phyloP scores from a whole-genome alignment of 2,329 filamentous ascomycete genomes.

The Aspergillus sp. region DNA sequence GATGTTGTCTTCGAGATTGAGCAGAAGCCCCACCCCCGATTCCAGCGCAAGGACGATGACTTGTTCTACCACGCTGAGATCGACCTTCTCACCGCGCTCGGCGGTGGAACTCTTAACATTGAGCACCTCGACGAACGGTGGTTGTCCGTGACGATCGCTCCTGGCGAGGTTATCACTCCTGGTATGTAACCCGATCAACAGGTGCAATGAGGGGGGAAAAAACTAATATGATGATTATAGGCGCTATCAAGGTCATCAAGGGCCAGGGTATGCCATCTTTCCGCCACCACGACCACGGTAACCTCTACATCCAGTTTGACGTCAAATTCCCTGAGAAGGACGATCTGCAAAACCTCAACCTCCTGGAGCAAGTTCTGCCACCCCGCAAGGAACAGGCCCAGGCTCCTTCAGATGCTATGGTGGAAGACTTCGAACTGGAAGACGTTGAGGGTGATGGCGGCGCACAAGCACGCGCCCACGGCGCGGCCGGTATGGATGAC shows the following conservation, averaged over 20 bases:
- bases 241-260: constrained; percentile 87
- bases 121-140: constrained; percentile 98
- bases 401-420: constrained; percentile 83
- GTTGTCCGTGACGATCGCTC: constrained; percentile 88
- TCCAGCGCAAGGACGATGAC: constrained; percentile 95
- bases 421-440: constrained; percentile 83
- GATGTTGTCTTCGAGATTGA: constrained; percentile 99
- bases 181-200: constrained; percentile 57
- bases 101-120: constrained; percentile 84
- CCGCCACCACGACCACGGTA: constrained; percentile 92
- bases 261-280: constrained; percentile 97
- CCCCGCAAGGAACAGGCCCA: constrained; percentile 62
- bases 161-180: constrained; percentile 91
- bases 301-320: constrained; percentile 95
- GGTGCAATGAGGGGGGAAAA: neutral
- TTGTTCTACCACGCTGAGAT: constrained; percentile 94
- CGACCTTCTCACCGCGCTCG: constrained; percentile 90
- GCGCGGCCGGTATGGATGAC: constrained; percentile 66
- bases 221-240: constrained; percentile 48
- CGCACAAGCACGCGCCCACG: constrained; percentile 65
- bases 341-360: constrained; percentile 67
- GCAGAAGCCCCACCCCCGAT: constrained; percentile 95
- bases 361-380: constrained; percentile 83
- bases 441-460: constrained; percentile 72
- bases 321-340: constrained; percentile 92